Evolutionary conservation across 352 stramenopile genomes (phyloP).

Genomic region (Globisporangium camurandrum): DNA sequence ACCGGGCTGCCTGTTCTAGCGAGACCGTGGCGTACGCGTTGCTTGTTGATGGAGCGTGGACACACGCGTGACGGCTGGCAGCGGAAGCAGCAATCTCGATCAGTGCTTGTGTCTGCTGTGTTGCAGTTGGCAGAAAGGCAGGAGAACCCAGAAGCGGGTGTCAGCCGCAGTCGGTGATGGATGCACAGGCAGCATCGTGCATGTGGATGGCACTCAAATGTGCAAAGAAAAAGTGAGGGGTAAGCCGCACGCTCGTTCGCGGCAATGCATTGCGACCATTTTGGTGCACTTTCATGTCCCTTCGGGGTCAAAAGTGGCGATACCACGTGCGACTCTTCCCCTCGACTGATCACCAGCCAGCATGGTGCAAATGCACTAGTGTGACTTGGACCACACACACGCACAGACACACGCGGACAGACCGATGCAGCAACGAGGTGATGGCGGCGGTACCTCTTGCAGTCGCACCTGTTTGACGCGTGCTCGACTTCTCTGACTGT

Average conservation of each 20-base stretch:
- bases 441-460: not conserved
- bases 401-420: not conserved
- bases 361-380: too few relatives aligned
- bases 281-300: too few relatives aligned
- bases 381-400: not conserved
- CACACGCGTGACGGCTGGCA: not conserved
- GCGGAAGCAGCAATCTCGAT: too few relatives aligned
- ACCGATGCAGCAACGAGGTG: not conserved
- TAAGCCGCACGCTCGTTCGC: constrained; percentile 9
- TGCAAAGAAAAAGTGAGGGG: not conserved
- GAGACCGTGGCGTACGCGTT: too few relatives aligned
- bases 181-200: too few relatives aligned
- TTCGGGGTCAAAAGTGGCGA: too few relatives aligned
- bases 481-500: constrained; percentile 9
- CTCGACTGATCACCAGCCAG: not conserved
- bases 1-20: not conserved
- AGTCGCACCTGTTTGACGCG: constrained; percentile 10
- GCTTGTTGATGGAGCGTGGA: not conserved
- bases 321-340: constrained; percentile 1
- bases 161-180: too few relatives aligned
- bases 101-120: too few relatives aligned
- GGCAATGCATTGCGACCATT: not conserved
- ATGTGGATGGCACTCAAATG: too few relatives aligned
- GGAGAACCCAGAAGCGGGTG: too few relatives aligned
- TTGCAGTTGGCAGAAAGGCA: too few relatives aligned